Evolutionary conservation across 345 rosid species (phyloP).

Genomic region (Eucalyptus tenuipes): DNA sequence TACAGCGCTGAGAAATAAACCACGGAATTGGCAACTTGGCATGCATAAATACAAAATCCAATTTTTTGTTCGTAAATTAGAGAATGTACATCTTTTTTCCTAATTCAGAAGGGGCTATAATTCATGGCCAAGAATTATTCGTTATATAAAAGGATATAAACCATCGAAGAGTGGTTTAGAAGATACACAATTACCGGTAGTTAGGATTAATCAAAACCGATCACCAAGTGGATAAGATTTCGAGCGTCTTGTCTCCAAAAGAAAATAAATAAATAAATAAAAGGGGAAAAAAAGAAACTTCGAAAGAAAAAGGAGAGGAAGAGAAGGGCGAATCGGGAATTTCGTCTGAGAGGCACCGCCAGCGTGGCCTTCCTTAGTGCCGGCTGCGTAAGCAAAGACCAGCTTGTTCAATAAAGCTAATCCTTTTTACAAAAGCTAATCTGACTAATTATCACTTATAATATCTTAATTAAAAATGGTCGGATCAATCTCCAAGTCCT

Average conservation of each 20-base stretch:
- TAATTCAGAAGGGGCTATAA: not conserved
- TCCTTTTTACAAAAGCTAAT: not conserved
- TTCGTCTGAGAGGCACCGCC: not conserved
- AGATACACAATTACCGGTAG: too few species aligned
- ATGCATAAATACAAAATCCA: not conserved
- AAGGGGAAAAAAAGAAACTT: too few species aligned
- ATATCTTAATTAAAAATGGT: not conserved
- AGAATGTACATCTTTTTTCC: not conserved
- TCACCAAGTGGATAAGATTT: too few species aligned
- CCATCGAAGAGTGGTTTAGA: too few species aligned
- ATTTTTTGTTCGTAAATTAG: not conserved
- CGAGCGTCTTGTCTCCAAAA: too few species aligned
- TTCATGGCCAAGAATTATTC: not conserved
- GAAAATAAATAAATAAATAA: too few species aligned
- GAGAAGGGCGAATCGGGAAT: not conserved
- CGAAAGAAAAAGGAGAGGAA: too few species aligned
- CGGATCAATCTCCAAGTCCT: not conserved
- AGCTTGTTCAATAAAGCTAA: not conserved
- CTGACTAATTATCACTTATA: not conserved
- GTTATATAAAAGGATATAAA: too few species aligned
- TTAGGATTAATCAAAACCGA: too few species aligned
- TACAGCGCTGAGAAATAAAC: too few species aligned
- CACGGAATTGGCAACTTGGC: too few species aligned
- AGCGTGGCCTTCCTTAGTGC: not conserved
- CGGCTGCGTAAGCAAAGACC: not conserved